These are phyloP conservation scores for Plasmodium malariae DNA, from an alignment of 169 alveolate genomes.

Conservation along the genomic window DNA sequence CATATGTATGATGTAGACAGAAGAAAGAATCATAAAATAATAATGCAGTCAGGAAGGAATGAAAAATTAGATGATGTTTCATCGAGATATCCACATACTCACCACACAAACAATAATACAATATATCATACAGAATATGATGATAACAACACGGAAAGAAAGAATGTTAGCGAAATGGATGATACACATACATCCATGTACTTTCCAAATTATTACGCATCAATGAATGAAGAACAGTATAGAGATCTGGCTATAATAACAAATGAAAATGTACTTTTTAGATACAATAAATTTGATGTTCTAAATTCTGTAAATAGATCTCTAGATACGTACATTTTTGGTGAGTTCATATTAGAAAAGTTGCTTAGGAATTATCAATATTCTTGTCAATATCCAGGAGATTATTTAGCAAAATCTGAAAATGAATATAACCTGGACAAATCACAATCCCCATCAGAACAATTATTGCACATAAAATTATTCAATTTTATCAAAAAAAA, in stretches of 20 bases:
- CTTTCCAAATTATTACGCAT: slow-evolving; percentile 39
- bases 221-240: slow-evolving; percentile 45
- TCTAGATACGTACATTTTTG: slow-evolving; percentile 66
- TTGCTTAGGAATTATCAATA: slow-evolving; percentile 54
- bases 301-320: slow-evolving; percentile 52
- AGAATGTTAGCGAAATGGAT: slow-evolving; percentile 65
- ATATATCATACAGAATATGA: slow-evolving; percentile 58
- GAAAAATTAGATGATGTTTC: slow-evolving; percentile 54
- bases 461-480: slow-evolving; percentile 46
- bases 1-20: slow-evolving; percentile 51
- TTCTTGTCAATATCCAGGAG: slow-evolving; percentile 75
- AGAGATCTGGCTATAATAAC: slow-evolving; percentile 45
- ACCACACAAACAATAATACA: not conserved
- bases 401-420: slow-evolving; percentile 63
- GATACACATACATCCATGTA: slow-evolving; percentile 56
- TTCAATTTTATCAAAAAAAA: slow-evolving; percentile 64
- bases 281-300: slow-evolving; percentile 57
- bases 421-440: slow-evolving; percentile 52
- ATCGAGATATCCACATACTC: slow-evolving; percentile 39
- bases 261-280: slow-evolving; percentile 52
- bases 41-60: slow-evolving; percentile 15
- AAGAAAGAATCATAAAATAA: slow-evolving; percentile 15
- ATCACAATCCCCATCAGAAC: slow-evolving; percentile 19
- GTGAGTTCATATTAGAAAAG: slow-evolving; percentile 66
- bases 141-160: slow-evolving; percentile 57